Evolutionary conservation across 176 grass and related monocot genomes (phyloP).

Genomic region (Chrysopogon serrulatus): DNA sequence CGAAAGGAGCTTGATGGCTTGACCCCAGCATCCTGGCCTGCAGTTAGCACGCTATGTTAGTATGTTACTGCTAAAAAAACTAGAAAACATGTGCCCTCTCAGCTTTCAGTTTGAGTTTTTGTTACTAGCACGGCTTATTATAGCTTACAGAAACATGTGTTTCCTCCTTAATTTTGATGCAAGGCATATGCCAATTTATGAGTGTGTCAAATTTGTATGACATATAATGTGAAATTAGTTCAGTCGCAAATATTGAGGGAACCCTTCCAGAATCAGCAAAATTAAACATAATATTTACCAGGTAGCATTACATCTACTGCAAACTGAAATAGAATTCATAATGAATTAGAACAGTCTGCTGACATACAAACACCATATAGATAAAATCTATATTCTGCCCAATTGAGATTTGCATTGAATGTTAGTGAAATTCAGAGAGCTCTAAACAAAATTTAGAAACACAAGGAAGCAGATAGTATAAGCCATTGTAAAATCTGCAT

Average conservation of each 20-base stretch:
- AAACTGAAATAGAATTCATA: not conserved
- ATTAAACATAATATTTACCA: not conserved
- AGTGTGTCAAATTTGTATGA: not conserved
- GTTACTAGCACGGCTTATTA: too few species aligned
- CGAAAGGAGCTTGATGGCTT: too few species aligned
- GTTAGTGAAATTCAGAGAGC: not conserved
- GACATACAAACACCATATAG: not conserved
- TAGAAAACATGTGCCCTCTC: too few species aligned
- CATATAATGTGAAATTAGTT: not conserved
- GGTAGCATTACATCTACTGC: not conserved
- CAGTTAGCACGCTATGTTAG: too few species aligned
- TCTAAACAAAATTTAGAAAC: not conserved
- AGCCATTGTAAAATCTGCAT: not conserved
- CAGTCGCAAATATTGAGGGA: not conserved
- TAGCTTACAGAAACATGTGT: not conserved
- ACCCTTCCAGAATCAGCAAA: not conserved
- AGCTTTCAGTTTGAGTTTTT: too few species aligned
- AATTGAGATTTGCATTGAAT: not conserved
- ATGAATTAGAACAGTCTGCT: not conserved
- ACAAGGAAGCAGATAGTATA: not conserved
- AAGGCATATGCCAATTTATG: not conserved
- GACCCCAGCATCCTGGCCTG: too few species aligned
- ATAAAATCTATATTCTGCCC: not conserved
- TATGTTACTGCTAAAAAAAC: too few species aligned
- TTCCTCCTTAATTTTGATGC: not conserved